phyloP scores from a whole-genome alignment of 495 filamentous ascomycete genomes.

The Hyaloscypha variabilis region DNA sequence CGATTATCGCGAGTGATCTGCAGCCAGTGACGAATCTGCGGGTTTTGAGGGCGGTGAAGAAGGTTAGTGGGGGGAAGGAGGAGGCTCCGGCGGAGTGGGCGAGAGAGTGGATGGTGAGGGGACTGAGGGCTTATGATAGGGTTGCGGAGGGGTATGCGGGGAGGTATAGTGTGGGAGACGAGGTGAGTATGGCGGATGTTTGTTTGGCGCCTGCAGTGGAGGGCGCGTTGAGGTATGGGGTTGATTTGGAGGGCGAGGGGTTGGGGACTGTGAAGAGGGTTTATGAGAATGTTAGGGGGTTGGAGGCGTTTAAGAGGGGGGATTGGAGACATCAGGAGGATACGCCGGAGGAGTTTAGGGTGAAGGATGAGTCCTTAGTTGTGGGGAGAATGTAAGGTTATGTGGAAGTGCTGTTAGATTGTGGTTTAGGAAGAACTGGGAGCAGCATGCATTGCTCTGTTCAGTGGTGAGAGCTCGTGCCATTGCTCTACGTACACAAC shows the following conservation, averaged over 20 bases:
- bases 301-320: slow-evolving; percentile 42
- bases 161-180: slow-evolving; percentile 52
- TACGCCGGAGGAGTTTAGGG: slow-evolving; percentile 50
- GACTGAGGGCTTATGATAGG: slow-evolving; percentile 51
- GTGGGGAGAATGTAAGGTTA: no score
- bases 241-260: slow-evolving; percentile 39
- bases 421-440: no score
- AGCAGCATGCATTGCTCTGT: no score
- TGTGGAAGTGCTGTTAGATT: no score
- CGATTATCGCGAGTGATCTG: slow-evolving; percentile 52
- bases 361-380: background rate
- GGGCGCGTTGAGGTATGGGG: slow-evolving; percentile 49
- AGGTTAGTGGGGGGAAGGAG: slow-evolving; percentile 21
- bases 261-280: slow-evolving; percentile 45
- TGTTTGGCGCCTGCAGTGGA: slow-evolving; percentile 53
- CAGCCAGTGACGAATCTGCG: slow-evolving; percentile 54
- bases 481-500: no score
- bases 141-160: slow-evolving; percentile 38
- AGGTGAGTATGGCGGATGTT: slow-evolving; percentile 54
- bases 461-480: no score
- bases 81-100: slow-evolving; percentile 31
- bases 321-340: slow-evolving; percentile 51
- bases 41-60: slow-evolving; percentile 45
- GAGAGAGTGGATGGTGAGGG: slow-evolving; percentile 23
- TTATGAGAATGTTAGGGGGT: slow-evolving; percentile 39